Evolutionary conservation across 371 early-diverging fungal species (phyloP).

Genomic region (Mortierella sp.): DNA sequence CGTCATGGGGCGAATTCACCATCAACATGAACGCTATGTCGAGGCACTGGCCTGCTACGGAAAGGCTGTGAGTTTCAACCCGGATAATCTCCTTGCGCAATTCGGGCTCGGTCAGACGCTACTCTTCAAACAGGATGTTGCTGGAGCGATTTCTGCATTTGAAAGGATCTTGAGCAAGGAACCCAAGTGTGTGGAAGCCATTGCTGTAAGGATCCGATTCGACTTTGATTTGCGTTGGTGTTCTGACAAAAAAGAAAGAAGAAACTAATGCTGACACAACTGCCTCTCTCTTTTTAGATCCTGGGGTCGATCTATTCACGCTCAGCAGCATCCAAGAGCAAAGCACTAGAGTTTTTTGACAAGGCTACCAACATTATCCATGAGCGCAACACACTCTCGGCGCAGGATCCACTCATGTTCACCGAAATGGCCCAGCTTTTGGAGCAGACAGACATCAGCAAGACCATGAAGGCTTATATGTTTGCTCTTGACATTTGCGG

Average conservation of each 20-base stretch:
- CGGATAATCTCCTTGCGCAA: conserved; percentile 74
- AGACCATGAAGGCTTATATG: conserved; percentile 64
- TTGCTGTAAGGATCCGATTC: conserved; percentile 57
- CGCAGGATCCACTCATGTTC: conserved; percentile 65
- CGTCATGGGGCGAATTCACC: conserved; percentile 48
- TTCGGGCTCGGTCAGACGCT: conserved; percentile 81
- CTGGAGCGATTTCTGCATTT: conserved; percentile 75
- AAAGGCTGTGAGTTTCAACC: conserved; percentile 75
- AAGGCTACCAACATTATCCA: conserved; percentile 60
- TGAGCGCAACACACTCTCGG: conserved; percentile 55
- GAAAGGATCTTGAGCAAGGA: conserved; percentile 76
- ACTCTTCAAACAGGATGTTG: conserved; percentile 53
- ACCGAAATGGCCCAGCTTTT: conserved; percentile 72
- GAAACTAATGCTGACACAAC: neutral
- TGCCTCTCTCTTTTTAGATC: conserved; percentile 51
- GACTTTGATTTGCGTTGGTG: neutral
- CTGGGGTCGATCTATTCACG: conserved; percentile 74
- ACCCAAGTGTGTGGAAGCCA: conserved; percentile 70
- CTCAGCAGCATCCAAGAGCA: conserved; percentile 68
- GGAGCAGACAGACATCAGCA: conserved; percentile 64
- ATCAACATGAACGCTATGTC: conserved; percentile 64
- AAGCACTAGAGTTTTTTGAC: conserved; percentile 71
- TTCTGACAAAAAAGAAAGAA: too few relatives aligned
- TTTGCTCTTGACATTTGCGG: conserved; percentile 57
- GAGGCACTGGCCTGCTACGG: conserved; percentile 77